Base-by-base conservation (phyloP, 2,329 filamentous ascomycete species). In the Cercospora sp. region DNA sequence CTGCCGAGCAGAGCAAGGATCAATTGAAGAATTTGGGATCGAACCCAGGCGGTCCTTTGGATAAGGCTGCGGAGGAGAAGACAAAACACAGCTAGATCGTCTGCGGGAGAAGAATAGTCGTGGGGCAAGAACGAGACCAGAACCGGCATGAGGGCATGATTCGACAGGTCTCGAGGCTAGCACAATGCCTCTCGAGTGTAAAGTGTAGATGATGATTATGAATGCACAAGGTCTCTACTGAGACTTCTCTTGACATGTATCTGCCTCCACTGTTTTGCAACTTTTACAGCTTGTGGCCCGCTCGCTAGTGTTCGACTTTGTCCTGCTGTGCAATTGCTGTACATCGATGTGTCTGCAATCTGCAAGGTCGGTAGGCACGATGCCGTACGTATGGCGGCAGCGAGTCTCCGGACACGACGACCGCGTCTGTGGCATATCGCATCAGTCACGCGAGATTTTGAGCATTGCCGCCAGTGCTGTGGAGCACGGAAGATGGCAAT, bases 21-120 rank as follows among this genome's bases (percentile, higher is more conserved):
- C 75, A 81, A 32, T 74, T 82, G 49, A 83, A 86, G 75, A 69
- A 87, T 83, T 82, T 91, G 43, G 72, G 80, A 10, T 90, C 87
- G 5, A 93, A 93, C 84, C 91, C 91, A 12, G 85, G 85, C 74
- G 87, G 87, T 3, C 80, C 85, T 1, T 81, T 92, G 61, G 89
- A 90, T 51, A 86, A 90, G 63, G 81, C 83, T 13, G 79, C 88
- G 1, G 81, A 87, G 75, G 83, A 86, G 57, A 90, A 89, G 78
- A 89, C 89, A 63, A 80, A 62, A 55, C 63, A 60, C 18, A 51
- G 45, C 21, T 51, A 51, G 45, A 51, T 51, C 18, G 12, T 6
- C 12, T 51, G 18, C 10, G 13, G 18, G 12, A 13, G 9, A 6
- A 24, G 10, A 6, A 10, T 13, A 3, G 45, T 51, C 12, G 45